Percentiles rank a stretch among this genome's conserved stretches.
Evolutionary conservation across 148 eudicot species (phyloP).

Genomic region (Dysphania ambrosioides): DNA sequence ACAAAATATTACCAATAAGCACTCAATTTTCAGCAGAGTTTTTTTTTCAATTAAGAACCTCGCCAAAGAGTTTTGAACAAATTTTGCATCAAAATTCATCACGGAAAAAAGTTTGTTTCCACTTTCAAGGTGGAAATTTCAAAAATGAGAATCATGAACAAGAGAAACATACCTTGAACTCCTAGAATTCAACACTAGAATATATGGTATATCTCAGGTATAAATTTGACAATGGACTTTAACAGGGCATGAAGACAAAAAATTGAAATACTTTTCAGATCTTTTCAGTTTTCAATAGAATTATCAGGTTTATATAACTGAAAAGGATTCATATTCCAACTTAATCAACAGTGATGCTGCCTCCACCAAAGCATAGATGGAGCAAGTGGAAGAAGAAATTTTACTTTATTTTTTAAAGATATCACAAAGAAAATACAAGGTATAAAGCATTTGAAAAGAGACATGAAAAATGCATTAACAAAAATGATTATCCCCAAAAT

Average conservation of each 20-base stretch:
- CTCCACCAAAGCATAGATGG: constrained; percentile 1
- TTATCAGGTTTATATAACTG: neutral
- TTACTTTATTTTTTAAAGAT: constrained; percentile 16
- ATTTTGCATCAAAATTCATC: neutral
- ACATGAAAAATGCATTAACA: constrained; percentile 21
- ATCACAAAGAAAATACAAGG: constrained; percentile 18
- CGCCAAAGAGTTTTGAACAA: neutral
- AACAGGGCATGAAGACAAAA: constrained; percentile 1
- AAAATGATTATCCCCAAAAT: constrained; percentile 16
- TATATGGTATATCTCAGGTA: neutral
- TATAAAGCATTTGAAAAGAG: constrained; percentile 16
- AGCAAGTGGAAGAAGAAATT: neutral
- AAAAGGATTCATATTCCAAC: neutral
- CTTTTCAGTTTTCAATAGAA: neutral
- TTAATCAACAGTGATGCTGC: constrained; percentile 5
- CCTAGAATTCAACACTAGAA: neutral
- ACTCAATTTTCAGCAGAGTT: neutral
- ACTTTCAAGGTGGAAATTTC: neutral
- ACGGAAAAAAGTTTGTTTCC: neutral
- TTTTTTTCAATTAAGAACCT: neutral
- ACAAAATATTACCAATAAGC: neutral
- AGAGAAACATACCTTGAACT: neutral
- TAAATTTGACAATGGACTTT: neutral
- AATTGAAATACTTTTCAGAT: neutral
- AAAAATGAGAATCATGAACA: neutral